These are phyloP conservation scores for Solanum verrucosum DNA, from an alignment of 257 asterid genomes.

Conservation along the genomic window DNA sequence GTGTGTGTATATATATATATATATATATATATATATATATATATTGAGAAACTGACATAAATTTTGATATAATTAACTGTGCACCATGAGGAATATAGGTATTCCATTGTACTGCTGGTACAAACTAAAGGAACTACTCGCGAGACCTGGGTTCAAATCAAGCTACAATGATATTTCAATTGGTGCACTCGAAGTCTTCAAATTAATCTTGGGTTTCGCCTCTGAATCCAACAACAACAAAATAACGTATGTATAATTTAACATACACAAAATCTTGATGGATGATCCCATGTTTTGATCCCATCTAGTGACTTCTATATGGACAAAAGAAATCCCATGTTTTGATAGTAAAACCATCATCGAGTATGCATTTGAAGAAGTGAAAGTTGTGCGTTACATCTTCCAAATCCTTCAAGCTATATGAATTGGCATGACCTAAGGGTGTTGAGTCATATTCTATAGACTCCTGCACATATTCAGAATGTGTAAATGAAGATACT, in stretches of 20 bases:
- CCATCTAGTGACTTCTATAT: neutral
- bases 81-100: too few relatives aligned
- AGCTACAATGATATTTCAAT: too few relatives aligned
- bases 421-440: neutral
- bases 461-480: neutral
- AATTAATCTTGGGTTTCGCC: too few relatives aligned
- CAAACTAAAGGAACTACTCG: too few relatives aligned
- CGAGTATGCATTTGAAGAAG: neutral
- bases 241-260: neutral
- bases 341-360: neutral
- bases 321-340: neutral
- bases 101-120: too few relatives aligned
- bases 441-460: neutral
- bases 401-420: neutral
- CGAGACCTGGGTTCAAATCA: too few relatives aligned
- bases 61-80: too few relatives aligned
- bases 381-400: neutral
- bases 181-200: too few relatives aligned
- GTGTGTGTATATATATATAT: too few relatives aligned
- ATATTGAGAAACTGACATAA: too few relatives aligned
- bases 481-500: neutral
- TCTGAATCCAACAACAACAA: neutral
- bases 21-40: too few relatives aligned
- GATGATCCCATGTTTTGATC: neutral
- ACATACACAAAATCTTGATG: neutral